Conservation (phyloP, 1,139 yeast species). For the Geotrichum candidum region DNA sequence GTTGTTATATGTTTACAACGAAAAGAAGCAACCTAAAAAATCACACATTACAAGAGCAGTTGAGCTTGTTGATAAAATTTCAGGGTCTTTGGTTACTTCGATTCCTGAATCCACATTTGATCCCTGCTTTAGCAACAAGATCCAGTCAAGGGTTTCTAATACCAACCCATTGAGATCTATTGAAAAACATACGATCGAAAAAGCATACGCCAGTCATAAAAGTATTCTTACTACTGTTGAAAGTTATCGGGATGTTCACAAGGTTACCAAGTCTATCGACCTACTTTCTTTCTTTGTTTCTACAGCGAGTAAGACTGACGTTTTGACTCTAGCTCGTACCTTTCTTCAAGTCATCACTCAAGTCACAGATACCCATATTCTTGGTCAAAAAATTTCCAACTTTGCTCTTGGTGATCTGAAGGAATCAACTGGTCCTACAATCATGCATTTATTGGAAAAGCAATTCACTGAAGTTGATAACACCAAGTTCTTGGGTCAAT, state of each 20-base stretch:
- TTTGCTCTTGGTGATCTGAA: conserved; percentile 34
- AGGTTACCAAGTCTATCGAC: conserved; percentile 27
- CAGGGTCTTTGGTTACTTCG: neutral
- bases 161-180: conserved; percentile 31
- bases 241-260: conserved; percentile 18
- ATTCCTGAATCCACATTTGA: conserved; percentile 6
- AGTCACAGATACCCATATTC: conserved; percentile 19
- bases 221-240: conserved; percentile 23
- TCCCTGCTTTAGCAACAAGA: conserved; percentile 22
- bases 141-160: conserved; percentile 30
- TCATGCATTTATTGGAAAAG: conserved; percentile 3
- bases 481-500: conserved; percentile 2
- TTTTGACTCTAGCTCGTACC: conserved; percentile 31
- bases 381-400: conserved; percentile 21
- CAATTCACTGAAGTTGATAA: conserved; percentile 4
- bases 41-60: conserved; percentile 11
- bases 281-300: conserved; percentile 22
- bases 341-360: conserved; percentile 24
- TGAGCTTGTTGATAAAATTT: conserved; percentile 9
- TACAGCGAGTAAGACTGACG: conserved; percentile 20
- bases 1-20: conserved; percentile 22
- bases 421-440: conserved; percentile 27
- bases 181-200: conserved; percentile 16
- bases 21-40: conserved; percentile 17
- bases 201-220: conserved; percentile 25